Evolutionary conservation across 805 yeast genomes (phyloP), one percentile per base, ranked within the genome.

Genomic region (Hanseniaspora opuntiae): DNA sequence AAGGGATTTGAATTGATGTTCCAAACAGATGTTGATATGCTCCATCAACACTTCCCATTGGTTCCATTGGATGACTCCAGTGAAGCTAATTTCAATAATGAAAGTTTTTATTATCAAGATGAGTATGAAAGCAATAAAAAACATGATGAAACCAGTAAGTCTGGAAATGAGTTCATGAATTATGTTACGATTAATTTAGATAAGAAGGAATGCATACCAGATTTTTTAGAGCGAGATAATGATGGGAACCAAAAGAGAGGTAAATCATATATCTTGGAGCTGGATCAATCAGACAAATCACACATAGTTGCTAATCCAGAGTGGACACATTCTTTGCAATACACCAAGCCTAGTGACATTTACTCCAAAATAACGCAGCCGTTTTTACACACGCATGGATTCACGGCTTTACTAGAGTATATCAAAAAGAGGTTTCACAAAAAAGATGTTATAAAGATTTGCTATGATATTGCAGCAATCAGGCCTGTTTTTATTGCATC

Each of bases 401-500:
- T 84, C 65, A 96, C 88, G 66, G 78, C 81, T 45, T 72, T 90
- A 54, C 79, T 86, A 60, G 75, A 79, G 11, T 89, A 89, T 63
- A 69, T 90, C 56, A 72, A 82, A 55, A 71, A 75, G 37, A 68
- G 97, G 48, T 88, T 90, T 64, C 76, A 78, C 47, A 77, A 79
- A 56, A 73, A 73, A 16, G 81, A 82, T 67, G 72, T 90, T 54
- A 84, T 88, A 54, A 76, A 81, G 53, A 82, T 93, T 81, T 88
- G 95, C 1, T 81, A 82, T 62, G 78, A 86, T 9, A 84, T 90
- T 82, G 93, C 97, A 0, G 84, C 83, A 45, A 88, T 88, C 62
- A 71, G 97, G 58, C 96, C 97, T 2, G 81, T 89, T 12, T 90
- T 90, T 64, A 87, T 89, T 60, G 96, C 97, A 3, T 85, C 94